Evolutionary conservation across 1,284 basidiomycete genomes (phyloP).

Genomic region (Ustilago cynodontis): DNA sequence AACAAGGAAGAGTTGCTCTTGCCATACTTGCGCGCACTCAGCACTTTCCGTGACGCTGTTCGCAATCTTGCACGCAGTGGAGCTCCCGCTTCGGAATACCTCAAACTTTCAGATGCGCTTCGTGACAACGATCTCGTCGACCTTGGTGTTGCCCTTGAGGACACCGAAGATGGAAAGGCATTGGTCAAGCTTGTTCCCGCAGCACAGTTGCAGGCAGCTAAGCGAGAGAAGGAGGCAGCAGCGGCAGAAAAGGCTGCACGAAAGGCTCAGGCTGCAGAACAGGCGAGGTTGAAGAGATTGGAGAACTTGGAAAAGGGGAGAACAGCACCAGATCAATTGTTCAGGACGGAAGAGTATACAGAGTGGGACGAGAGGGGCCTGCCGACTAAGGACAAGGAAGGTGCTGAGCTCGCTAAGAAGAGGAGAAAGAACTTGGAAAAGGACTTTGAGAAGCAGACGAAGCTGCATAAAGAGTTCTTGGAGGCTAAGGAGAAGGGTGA

Average conservation of each 20-base stretch:
- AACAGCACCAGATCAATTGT: conserved; percentile 81
- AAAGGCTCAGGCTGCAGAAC: conserved; percentile 81
- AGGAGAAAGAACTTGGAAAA: conserved; percentile 84
- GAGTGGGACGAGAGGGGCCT: conserved; percentile 90
- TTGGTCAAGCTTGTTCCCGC: conserved; percentile 93
- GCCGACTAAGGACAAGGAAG: conserved; percentile 84
- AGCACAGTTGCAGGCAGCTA: conserved; percentile 81
- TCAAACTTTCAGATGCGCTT: conserved; percentile 77
- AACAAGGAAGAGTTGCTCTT: conserved; percentile 87
- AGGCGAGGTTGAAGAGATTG: conserved; percentile 79
- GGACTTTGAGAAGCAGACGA: conserved; percentile 78
- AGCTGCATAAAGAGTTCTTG: conserved; percentile 64
- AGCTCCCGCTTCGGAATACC: conserved; percentile 58
- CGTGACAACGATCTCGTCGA: conserved; percentile 91
- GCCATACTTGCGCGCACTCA: conserved; percentile 88
- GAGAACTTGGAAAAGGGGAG: conserved; percentile 88
- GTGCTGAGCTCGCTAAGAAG: conserved; percentile 87
- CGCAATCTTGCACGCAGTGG: conserved; percentile 80
- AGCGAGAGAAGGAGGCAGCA: conserved; percentile 88
- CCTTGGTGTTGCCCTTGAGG: conserved; percentile 93
- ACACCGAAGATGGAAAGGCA: conserved; percentile 82
- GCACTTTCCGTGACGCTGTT: conserved; percentile 90
- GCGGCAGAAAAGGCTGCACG: conserved; percentile 83
- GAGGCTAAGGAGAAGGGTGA: conserved; percentile 61
- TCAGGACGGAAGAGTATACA: conserved; percentile 75